phyloP scores from a whole-genome alignment of 2,329 filamentous ascomycete genomes.

The Penicillium olsonii region DNA sequence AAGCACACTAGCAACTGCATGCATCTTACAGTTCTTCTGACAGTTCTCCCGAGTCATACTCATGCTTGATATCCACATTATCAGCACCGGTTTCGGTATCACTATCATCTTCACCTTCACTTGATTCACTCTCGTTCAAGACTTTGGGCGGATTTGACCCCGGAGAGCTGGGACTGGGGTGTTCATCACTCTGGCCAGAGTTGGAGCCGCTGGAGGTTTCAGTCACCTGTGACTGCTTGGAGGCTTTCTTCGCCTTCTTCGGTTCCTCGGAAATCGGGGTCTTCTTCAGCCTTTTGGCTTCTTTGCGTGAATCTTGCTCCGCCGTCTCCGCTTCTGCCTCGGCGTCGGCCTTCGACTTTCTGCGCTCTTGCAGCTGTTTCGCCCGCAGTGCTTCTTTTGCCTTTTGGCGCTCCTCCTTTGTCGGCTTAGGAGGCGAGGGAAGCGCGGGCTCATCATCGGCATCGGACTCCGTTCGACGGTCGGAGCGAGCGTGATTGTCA shows the following conservation, averaged over 20 bases:
- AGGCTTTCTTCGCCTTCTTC: no score
- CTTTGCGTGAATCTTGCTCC: constrained; percentile 1
- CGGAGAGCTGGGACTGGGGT: no score
- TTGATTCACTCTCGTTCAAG: no score
- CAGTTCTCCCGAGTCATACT: neutral
- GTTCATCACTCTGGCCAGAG: no score
- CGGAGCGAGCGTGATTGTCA: neutral
- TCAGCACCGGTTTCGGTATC: neutral
- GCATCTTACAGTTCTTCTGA: neutral
- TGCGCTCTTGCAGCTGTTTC: constrained; percentile 11
- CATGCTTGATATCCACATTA: neutral
- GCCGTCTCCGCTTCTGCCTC: neutral
- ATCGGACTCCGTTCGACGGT: neutral
- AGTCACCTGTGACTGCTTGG: no score
- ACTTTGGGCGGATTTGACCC: no score
- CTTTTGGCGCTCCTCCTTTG: constrained; percentile 3
- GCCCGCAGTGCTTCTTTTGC: constrained; percentile 13
- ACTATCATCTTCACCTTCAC: neutral
- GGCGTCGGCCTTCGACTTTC: neutral
- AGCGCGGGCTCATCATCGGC: neutral
- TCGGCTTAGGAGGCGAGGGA: neutral
- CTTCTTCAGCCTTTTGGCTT: constrained; percentile 3
- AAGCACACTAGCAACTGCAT: neutral
- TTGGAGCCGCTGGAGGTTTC: no score
- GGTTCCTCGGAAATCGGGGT: no score